Percentiles rank a stretch among this genome's conserved stretches.
Evolutionary conservation across 352 stramenopile species (phyloP).

Genomic region (Phytopythium litorale): DNA sequence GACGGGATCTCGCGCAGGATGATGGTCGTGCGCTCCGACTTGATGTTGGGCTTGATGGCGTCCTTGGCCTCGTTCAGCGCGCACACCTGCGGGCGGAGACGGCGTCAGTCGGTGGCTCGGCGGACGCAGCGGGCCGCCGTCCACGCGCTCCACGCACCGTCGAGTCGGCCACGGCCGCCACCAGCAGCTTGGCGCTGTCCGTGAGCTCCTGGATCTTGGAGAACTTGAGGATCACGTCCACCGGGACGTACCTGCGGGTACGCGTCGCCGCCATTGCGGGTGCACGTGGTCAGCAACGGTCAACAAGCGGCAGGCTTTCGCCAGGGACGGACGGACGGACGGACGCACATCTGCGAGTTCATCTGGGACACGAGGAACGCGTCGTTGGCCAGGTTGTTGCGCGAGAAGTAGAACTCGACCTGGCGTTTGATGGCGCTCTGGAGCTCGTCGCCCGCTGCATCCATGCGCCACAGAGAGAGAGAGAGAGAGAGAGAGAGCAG

Average conservation of each 20-base stretch:
- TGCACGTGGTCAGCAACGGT: background rate
- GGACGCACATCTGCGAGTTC: slow-evolving; percentile 85
- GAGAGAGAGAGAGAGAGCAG: too few relatives aligned
- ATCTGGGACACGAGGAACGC: slow-evolving; percentile 88
- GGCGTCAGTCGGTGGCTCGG: background rate
- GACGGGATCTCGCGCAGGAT: slow-evolving; percentile 92
- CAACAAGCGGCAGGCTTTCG: too few relatives aligned
- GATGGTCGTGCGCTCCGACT: slow-evolving; percentile 91
- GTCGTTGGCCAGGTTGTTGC: slow-evolving; percentile 81
- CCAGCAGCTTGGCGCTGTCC: slow-evolving; percentile 47
- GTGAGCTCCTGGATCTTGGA: slow-evolving; percentile 87
- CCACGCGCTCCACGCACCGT: slow-evolving; percentile 24
- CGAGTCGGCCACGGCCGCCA: slow-evolving; percentile 72
- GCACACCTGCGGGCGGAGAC: slow-evolving; percentile 35
- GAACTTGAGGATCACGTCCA: slow-evolving; percentile 81
- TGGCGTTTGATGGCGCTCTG: slow-evolving; percentile 82
- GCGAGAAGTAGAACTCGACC: slow-evolving; percentile 92
- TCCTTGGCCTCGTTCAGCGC: slow-evolving; percentile 73
- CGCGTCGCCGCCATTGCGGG: background rate
- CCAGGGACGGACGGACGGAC: too few relatives aligned
- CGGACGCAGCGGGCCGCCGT: slow-evolving; percentile 7
- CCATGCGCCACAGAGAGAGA: too few relatives aligned
- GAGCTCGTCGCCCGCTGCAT: slow-evolving; percentile 55
- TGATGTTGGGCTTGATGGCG: slow-evolving; percentile 91
- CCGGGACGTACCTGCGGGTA: slow-evolving; percentile 64